These are phyloP conservation scores for Diaporthe eres DNA, from an alignment of 2,329 filamentous ascomycete genomes.

Conservation along the genomic window DNA sequence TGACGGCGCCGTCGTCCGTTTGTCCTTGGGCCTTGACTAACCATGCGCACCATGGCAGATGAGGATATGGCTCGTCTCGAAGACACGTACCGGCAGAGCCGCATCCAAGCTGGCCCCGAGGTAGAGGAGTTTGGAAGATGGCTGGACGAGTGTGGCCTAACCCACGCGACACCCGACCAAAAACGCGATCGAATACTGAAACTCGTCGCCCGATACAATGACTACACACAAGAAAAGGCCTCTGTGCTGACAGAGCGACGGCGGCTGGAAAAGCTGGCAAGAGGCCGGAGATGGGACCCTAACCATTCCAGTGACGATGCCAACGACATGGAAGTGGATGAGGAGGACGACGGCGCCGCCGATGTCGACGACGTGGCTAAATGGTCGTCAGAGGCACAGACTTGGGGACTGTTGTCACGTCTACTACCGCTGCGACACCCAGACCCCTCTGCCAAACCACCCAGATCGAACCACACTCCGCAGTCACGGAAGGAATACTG, in stretches of 20 bases:
- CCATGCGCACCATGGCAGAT: conserved; percentile 26
- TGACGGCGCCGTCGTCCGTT: neutral
- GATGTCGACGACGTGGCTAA: conserved; percentile 65
- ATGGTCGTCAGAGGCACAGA: conserved; percentile 88
- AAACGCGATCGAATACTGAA: conserved; percentile 77
- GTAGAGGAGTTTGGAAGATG: conserved; percentile 89
- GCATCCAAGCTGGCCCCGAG: conserved; percentile 79
- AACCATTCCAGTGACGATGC: conserved; percentile 56
- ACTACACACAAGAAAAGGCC: conserved; percentile 64
- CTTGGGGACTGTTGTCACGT: conserved; percentile 87
- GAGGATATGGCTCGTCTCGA: conserved; percentile 51
- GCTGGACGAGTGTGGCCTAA: conserved; percentile 80
- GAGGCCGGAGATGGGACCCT: conserved; percentile 50
- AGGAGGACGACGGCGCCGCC: conserved; percentile 56
- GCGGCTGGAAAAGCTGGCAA: conserved; percentile 51
- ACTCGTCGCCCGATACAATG: conserved; percentile 76
- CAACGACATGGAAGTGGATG: conserved; percentile 71
- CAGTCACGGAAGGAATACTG: conserved; percentile 61
- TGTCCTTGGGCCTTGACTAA: neutral
- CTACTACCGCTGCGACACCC: conserved; percentile 80
- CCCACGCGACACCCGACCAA: conserved; percentile 64
- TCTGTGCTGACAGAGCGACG: conserved; percentile 59
- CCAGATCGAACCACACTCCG: conserved; percentile 44
- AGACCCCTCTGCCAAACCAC: conserved; percentile 49
- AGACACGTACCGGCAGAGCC: conserved; percentile 48